Evolutionary conservation across 2,329 filamentous ascomycete species (phyloP).

Genomic region (Tolypocladium album): DNA sequence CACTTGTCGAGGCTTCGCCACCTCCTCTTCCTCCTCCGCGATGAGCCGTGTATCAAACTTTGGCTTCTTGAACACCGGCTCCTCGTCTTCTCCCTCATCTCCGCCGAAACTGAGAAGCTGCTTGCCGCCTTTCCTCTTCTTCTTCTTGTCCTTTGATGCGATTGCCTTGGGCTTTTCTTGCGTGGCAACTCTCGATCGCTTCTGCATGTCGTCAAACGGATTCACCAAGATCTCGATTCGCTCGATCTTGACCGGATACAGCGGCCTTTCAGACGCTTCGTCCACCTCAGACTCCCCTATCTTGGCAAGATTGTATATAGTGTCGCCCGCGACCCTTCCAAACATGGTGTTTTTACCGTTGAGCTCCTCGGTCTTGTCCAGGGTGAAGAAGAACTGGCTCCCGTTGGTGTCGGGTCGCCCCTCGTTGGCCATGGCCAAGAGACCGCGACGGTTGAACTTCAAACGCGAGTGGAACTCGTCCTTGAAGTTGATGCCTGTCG

Average conservation of each 20-base stretch:
- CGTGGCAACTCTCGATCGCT: conserved; percentile 47
- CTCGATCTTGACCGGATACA: conserved; percentile 76
- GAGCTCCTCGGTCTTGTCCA: conserved; percentile 75
- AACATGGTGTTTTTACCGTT: conserved; percentile 89
- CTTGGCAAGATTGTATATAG: conserved; percentile 90
- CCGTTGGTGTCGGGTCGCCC: conserved; percentile 70
- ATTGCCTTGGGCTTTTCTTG: conserved; percentile 26
- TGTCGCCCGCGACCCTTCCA: conserved; percentile 83
- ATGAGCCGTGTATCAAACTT: conserved; percentile 73
- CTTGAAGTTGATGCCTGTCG: conserved; percentile 49
- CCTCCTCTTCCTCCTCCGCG: conserved; percentile 33
- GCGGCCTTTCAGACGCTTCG: conserved; percentile 67
- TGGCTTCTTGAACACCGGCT: conserved; percentile 58
- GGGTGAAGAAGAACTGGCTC: conserved; percentile 94
- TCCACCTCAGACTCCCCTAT: conserved; percentile 82
- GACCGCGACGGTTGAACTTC: conserved; percentile 82
- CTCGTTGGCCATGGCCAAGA: conserved; percentile 94
- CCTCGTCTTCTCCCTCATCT: conserved; percentile 44
- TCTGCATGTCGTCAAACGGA: conserved; percentile 73
- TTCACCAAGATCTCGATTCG: conserved; percentile 68
- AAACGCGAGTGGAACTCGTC: conserved; percentile 90
- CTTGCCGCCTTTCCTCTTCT: conserved; percentile 66
- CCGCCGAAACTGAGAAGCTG: conserved; percentile 70
- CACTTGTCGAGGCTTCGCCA: conserved; percentile 15
- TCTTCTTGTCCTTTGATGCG: conserved; percentile 45